Conservation (phyloP, 139 green algal species). For the Nannochloris sp. region DNA sequence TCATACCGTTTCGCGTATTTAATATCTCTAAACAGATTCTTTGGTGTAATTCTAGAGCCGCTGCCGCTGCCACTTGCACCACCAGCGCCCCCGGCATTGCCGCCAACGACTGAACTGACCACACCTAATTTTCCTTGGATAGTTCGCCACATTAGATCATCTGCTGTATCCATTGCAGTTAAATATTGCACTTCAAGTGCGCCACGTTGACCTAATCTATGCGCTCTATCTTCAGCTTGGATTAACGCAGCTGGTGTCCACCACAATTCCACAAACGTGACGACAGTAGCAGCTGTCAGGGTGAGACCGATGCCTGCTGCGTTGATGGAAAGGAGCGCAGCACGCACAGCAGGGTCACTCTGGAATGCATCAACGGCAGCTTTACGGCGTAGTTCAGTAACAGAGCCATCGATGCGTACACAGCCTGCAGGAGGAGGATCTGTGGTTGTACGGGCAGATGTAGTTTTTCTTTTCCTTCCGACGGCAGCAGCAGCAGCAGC, state of each 20-base stretch:
- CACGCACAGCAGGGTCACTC: neutral
- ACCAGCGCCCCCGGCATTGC: too few relatives aligned
- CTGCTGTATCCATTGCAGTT: constrained; percentile 7
- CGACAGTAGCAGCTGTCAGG: constrained; percentile 18
- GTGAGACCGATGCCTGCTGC: constrained; percentile 33
- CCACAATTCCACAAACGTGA: constrained; percentile 50
- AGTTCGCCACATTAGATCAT: constrained; percentile 39
- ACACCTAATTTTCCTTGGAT: constrained; percentile 61
- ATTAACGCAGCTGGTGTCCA: constrained; percentile 35
- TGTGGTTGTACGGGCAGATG: too few relatives aligned
- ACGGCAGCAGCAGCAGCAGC: too few relatives aligned
- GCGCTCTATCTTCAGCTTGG: constrained; percentile 25
- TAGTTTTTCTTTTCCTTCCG: too few relatives aligned
- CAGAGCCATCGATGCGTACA: constrained; percentile 52
- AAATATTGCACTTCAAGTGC: constrained; percentile 38
- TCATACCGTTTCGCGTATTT: too few relatives aligned
- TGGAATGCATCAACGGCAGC: constrained; percentile 38
- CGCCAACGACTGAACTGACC: constrained; percentile 53
- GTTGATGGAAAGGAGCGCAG: constrained; percentile 39
- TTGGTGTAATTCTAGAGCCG: too few relatives aligned
- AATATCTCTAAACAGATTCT: too few relatives aligned
- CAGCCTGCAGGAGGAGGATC: neutral
- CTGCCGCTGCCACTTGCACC: neutral
- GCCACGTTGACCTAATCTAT: constrained; percentile 28
- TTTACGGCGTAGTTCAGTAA: constrained; percentile 2